phyloP scores from a whole-genome alignment of 2,329 filamentous ascomycete genomes.

The Neofusicoccum laricinum region DNA sequence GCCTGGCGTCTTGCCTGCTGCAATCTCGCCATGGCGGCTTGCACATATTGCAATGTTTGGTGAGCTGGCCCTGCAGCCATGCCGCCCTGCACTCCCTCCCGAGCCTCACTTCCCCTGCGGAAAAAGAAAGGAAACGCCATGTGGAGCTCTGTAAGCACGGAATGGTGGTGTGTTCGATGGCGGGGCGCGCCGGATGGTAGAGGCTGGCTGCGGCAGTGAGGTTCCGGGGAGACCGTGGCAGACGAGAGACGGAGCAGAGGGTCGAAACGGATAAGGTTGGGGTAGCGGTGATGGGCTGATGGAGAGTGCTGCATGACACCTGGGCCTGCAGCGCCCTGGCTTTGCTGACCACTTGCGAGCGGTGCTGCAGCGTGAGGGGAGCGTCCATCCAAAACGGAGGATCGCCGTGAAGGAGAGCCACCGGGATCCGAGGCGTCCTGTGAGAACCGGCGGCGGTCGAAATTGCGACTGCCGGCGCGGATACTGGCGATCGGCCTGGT shows the following conservation, averaged over 20 bases:
- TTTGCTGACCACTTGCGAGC: background rate
- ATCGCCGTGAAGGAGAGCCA: background rate
- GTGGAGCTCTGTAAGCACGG: background rate
- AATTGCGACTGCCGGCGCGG: background rate
- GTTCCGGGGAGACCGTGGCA: background rate
- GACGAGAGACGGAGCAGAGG: background rate
- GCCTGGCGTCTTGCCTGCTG: too few species aligned
- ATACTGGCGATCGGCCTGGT: background rate
- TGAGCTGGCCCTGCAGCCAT: background rate
- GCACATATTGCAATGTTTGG: background rate
- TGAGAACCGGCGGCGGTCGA: background rate
- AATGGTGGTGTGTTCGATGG: background rate
- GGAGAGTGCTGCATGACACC: constrained; percentile 10
- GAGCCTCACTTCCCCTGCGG: background rate
- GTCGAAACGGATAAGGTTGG: background rate
- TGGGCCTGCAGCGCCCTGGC: background rate
- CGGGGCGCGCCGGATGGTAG: background rate
- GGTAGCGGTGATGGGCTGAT: background rate
- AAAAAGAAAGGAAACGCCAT: background rate
- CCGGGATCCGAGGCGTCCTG: background rate
- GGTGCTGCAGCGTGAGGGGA: background rate
- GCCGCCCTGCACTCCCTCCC: background rate
- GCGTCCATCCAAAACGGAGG: background rate
- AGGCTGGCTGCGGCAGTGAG: background rate
- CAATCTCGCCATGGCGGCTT: too few species aligned